Evolutionary conservation across 257 asterid species (phyloP), one percentile per base, ranked within the genome.

Genomic region (Echites panduratus): DNA sequence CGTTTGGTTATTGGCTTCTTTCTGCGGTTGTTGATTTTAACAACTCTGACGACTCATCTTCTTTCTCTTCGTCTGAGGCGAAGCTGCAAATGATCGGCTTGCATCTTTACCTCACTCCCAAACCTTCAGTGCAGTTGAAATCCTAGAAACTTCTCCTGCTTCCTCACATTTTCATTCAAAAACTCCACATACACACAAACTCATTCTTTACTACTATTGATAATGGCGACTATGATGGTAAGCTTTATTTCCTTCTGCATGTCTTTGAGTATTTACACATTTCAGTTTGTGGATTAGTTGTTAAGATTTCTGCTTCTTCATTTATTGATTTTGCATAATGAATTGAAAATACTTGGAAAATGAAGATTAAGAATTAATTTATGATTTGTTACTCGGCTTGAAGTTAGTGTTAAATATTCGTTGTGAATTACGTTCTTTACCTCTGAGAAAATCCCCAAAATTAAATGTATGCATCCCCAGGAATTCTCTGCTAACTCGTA

Each of bases 201-300:
- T 76, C 72, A 16, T 43, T 14, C 66, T 45, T 57, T 12, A 29
- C 67, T 12, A 38, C 64, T 63, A 38, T 17, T 71, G 53, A 38
- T 44, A 67, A 77, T 80, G 84, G 67, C 84, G 73, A 13, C 66
- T 62, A 76, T 80, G 84, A 64, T 80, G 84, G 84, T 80, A 62
- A 73, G 71, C 8, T 14, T 6, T 56, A 2, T 9, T 54, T 71
- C 41, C 44, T 4, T 32, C 3, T 43, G 20, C 22, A 38, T 20
- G 26, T 52, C 44, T 19, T 13, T 48, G 9, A 1, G 2, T 40
- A 12, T 35, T 29, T 10, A 27, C 7, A 11, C 3, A 22, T 65
- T 32, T 14, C 27, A 22, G 17, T 22, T n/a, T 29, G 13, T 29
- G 13, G 8, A 11, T 38, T 52, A 22, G 13, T 17, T 29, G 7